These are phyloP conservation scores for Calonectria honghensis DNA, from an alignment of 2,329 filamentous ascomycete species.

Conservation along the genomic window DNA sequence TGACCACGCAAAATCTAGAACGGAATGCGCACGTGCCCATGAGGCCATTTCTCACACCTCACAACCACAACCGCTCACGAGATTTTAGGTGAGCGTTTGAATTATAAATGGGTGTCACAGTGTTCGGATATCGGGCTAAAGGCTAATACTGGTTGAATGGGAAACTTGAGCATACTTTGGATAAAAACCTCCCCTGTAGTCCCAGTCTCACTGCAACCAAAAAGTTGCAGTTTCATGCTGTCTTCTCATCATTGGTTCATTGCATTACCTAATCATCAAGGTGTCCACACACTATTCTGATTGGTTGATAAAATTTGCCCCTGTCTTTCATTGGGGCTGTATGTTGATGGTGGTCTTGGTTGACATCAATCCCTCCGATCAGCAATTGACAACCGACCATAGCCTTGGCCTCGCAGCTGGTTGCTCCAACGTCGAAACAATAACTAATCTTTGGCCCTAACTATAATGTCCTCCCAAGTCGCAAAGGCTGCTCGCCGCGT, in stretches of 20 bases:
- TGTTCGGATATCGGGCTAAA: too few species aligned
- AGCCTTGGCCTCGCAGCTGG: slow-evolving; percentile 29
- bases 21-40: background rate
- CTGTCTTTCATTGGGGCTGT: slow-evolving; percentile 35
- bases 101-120: background rate
- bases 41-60: background rate
- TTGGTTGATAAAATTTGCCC: slow-evolving; percentile 52
- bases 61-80: background rate
- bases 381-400: slow-evolving; percentile 43
- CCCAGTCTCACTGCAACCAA: background rate
- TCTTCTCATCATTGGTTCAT: background rate
- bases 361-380: slow-evolving; percentile 30
- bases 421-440: background rate
- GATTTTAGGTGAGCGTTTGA: background rate
- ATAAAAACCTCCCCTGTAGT: background rate
- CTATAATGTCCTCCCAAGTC: slow-evolving; percentile 64
- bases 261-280: slow-evolving; percentile 48
- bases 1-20: background rate
- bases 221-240: background rate
- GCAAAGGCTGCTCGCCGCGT: slow-evolving; percentile 65
- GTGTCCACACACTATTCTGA: slow-evolving; percentile 15
- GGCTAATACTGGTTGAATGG: background rate
- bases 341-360: slow-evolving; percentile 16
- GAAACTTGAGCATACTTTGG: background rate
- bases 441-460: background rate